Base-by-base conservation (phyloP, 2,329 filamentous ascomycete genomes). In the Aspergillus sp. region DNA sequence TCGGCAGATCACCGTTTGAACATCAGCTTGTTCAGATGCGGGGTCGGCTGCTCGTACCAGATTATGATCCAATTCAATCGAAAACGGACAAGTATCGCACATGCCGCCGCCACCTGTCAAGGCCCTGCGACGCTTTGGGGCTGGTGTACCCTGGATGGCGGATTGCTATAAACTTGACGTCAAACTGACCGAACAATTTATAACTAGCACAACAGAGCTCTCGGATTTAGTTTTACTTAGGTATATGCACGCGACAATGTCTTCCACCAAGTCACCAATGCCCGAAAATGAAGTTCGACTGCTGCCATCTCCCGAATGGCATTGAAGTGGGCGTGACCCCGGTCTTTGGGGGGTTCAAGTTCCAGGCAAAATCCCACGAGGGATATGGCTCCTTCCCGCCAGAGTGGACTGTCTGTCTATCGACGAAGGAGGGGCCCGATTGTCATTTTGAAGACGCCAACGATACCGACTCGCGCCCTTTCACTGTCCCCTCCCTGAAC, bases 401-500 rank as follows among this genome's bases (percentile, higher is more conserved):
- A 27, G 51, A 53, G 27, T 53, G 51, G 51, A 53, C 12, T 3
- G 21, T 53, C 12, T 53, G 51, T 19, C 41, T 53, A 17, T 24
- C 33, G 8, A 53, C 41, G 14, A 46, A 19, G 19, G 15, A 35
- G 12, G 39, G n/a, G 9, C 27, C 21, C 15, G 47, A 23, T 24
- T 21, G 11, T 39, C 33, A 35, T 24, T 19, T 43, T 6, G 11
- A 24, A 11, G 17, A 39, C 49, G 17, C 17, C 41, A 19, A 21
- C 15, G 41, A 53, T 2, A 9, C 41, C 68, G 43, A 73, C 14
- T 37, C 41, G 21, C 41, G 19, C 6, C 41, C 51, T 7, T 53
- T 46, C 14, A 46, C 41, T 2, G 15, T 11, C 8, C 51, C 51
- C 35, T 39, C 51, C 21, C 15, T 53, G 73, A 8, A 73, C 63